phyloP scores from a whole-genome alignment of 148 eudicot species.

The Nyssa sinensis region DNA sequence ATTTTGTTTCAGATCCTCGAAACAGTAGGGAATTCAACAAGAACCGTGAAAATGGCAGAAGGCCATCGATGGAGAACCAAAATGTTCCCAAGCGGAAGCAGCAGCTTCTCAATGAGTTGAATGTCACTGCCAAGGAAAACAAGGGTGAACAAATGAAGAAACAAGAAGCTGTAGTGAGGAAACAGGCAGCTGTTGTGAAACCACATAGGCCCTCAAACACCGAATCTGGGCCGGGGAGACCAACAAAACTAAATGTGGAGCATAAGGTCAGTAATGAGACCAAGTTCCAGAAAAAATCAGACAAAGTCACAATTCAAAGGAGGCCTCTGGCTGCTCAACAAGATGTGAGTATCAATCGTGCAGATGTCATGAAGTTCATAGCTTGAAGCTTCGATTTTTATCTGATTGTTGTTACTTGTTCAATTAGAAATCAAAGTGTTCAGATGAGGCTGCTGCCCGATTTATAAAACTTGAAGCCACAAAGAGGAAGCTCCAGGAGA shows the following conservation, averaged over 20 bases:
- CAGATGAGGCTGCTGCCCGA: conserved; percentile 40
- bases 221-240: conserved; percentile 62
- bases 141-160: conserved; percentile 40
- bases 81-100: conserved; percentile 35
- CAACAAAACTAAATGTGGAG: conserved; percentile 38
- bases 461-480: conserved; percentile 70
- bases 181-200: conserved; percentile 32
- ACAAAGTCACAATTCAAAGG: conserved; percentile 40
- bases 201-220: conserved; percentile 42
- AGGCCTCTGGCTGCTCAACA: conserved; percentile 50
- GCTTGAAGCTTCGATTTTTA: conserved; percentile 7
- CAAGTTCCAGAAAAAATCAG: conserved; percentile 42
- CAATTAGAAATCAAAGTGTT: conserved; percentile 35
- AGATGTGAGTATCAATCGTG: conserved; percentile 35
- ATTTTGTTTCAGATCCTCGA: conserved; percentile 68
- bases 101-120: conserved; percentile 29
- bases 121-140: conserved; percentile 34
- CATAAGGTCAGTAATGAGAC: conserved; percentile 31
- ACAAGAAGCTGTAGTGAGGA: conserved; percentile 35
- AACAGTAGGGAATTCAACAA: conserved; percentile 63
- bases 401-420: conserved; percentile 11
- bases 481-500: conserved; percentile 92
- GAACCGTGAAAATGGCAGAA: conserved; percentile 53
- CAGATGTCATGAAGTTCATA: neutral
- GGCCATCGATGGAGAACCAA: conserved; percentile 36